A percentile compares a stretch with the other conserved stretches of the same genome.
These are phyloP conservation scores for Chlamydomonas reinhardtii DNA, from an alignment of 163 green algal species.

Conservation along the genomic window DNA sequence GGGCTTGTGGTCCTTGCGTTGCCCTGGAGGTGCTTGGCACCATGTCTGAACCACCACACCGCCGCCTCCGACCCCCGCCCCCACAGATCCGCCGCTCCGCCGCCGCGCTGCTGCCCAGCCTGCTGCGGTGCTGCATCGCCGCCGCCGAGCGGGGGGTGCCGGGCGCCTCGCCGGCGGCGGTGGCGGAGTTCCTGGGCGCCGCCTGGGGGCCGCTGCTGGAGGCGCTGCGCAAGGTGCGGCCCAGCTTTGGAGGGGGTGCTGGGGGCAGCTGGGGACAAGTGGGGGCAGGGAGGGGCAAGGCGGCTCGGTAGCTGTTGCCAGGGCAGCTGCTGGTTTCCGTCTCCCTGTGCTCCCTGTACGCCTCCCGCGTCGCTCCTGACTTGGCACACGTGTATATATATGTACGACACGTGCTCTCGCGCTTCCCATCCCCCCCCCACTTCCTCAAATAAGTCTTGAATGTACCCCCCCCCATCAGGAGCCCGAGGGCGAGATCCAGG, in stretches of 20 bases:
- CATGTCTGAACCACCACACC: background rate
- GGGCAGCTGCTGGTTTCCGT: too few relatives aligned
- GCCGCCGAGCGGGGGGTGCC: constrained; percentile 81
- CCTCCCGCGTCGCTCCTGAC: too few relatives aligned
- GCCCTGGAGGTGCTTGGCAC: too few relatives aligned
- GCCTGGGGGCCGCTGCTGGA: constrained; percentile 83
- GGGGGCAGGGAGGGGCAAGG: too few relatives aligned
- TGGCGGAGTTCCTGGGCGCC: constrained; percentile 66
- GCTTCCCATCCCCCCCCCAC: background rate
- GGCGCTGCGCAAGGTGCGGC: constrained; percentile 64
- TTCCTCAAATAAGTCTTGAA: too few relatives aligned
- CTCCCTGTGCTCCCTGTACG: too few relatives aligned
- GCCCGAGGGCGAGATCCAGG: constrained; percentile 81
- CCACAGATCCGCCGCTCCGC: constrained; percentile 60
- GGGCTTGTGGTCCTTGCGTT: too few relatives aligned
- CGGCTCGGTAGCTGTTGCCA: too few relatives aligned
- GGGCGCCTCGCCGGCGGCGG: constrained; percentile 53
- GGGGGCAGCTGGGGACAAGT: background rate
- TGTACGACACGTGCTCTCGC: too few relatives aligned
- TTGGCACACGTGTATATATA: too few relatives aligned
- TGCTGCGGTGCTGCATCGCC: constrained; percentile 84
- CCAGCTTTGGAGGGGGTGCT: too few relatives aligned
- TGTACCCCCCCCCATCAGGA: constrained; percentile 78
- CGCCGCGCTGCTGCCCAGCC: constrained; percentile 82
- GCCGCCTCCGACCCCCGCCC: background rate